A percentile compares a stretch with the other conserved stretches of the same genome.
phyloP scores from a whole-genome alignment of 2,329 filamentous ascomycete species.

The Stachybotrys echinatus region DNA sequence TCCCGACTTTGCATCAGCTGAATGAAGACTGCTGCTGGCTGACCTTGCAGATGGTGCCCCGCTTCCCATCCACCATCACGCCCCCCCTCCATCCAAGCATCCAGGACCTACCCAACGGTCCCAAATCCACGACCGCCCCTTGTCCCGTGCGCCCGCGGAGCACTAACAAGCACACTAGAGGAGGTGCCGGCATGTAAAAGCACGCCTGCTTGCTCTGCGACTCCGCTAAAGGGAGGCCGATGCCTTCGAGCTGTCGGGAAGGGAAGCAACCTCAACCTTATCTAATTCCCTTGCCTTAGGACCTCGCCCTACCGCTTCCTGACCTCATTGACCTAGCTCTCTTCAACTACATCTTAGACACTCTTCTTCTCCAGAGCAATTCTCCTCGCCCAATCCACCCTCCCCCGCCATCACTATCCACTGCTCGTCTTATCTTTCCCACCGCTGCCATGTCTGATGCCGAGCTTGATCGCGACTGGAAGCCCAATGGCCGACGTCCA shows the following conservation, averaged over 20 bases:
- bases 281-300: neutral
- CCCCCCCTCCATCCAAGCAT: neutral
- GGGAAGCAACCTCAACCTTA: neutral
- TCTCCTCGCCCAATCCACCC: neutral
- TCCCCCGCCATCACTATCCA: neutral
- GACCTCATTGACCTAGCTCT: neutral
- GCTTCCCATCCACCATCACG: neutral
- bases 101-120: neutral
- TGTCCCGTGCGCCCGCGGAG: neutral
- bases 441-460: slow-evolving; percentile 48
- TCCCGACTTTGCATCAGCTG: too few relatives aligned
- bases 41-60: neutral
- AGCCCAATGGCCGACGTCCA: slow-evolving; percentile 70
- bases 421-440: neutral
- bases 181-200: neutral
- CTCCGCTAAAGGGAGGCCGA: slow-evolving; percentile 1
- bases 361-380: neutral
- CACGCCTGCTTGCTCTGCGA: neutral
- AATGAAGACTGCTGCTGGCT: too few relatives aligned
- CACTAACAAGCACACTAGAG: neutral
- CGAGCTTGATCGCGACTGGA: slow-evolving; percentile 72
- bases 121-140: neutral
- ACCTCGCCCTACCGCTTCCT: neutral
- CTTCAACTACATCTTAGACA: neutral
- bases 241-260: neutral